A percentile compares a stretch with the other conserved stretches of the same genome.
phyloP scores from a whole-genome alignment of 1,139 yeast genomes.

The Geotrichum candidum region DNA sequence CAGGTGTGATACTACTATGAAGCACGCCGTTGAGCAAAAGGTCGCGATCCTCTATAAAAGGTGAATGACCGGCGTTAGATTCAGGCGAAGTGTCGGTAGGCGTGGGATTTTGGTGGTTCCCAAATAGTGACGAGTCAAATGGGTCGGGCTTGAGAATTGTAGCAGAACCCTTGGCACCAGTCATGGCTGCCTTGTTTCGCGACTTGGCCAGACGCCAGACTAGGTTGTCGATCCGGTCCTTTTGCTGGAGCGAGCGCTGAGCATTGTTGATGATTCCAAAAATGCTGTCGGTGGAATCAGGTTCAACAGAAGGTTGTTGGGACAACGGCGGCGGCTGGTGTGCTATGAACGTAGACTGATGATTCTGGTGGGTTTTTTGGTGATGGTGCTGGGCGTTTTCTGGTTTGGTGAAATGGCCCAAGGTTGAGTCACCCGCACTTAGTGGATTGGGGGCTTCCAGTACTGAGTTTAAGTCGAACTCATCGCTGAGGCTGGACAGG shows the following conservation, averaged over 20 bases:
- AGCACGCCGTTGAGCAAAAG: neutral
- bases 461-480: neutral
- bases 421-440: neutral
- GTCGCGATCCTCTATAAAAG: constrained; percentile 10
- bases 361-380: neutral
- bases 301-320: neutral
- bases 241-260: constrained; percentile 22
- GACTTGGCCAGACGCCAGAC: constrained; percentile 22
- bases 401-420: neutral
- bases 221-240: constrained; percentile 25
- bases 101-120: constrained; percentile 19
- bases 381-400: neutral
- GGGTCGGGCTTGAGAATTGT: neutral
- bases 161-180: constrained; percentile 6
- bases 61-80: constrained; percentile 18
- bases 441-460: neutral
- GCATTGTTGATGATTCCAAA: constrained; percentile 25
- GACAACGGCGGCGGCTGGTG: neutral
- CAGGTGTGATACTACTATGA: neutral
- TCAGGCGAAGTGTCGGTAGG: constrained; percentile 24
- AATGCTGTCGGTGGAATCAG: neutral
- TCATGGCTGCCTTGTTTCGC: constrained; percentile 3
- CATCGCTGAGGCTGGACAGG: neutral
- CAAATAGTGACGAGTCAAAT: constrained; percentile 11
- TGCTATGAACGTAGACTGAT: neutral